Percentiles rank a stretch among this genome's conserved stretches.
phyloP scores from a whole-genome alignment of 2,329 filamentous ascomycete genomes.

The Bretziella fagacearum region DNA sequence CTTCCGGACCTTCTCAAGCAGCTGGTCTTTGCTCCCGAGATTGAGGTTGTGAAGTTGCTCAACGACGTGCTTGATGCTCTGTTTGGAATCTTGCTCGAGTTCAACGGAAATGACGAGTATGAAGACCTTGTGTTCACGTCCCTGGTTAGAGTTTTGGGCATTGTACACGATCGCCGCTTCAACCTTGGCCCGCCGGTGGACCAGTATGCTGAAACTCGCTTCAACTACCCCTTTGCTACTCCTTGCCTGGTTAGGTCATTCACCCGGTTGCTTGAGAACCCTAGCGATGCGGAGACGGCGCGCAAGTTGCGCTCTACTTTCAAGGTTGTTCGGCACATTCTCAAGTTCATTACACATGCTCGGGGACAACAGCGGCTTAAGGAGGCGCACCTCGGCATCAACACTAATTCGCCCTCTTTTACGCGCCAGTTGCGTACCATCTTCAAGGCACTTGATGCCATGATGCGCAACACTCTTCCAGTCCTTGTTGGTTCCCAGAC shows the following conservation, averaged over 20 bases:
- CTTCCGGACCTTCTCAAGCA: slow-evolving; percentile 61
- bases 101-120: slow-evolving; percentile 79
- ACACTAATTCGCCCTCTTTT: slow-evolving; percentile 53
- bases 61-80: slow-evolving; percentile 78
- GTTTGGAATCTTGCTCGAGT: slow-evolving; percentile 79
- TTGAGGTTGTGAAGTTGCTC: slow-evolving; percentile 90
- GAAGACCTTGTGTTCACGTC: slow-evolving; percentile 88
- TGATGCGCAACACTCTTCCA: slow-evolving; percentile 78
- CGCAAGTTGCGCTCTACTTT: slow-evolving; percentile 77
- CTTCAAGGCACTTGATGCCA: slow-evolving; percentile 72
- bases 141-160: slow-evolving; percentile 74
- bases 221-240: slow-evolving; percentile 86
- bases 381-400: slow-evolving; percentile 73
- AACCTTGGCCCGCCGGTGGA: slow-evolving; percentile 83
- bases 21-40: slow-evolving; percentile 85
- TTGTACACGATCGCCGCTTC: slow-evolving; percentile 86
- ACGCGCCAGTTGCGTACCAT: slow-evolving; percentile 69
- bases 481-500: slow-evolving; percentile 89
- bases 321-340: slow-evolving; percentile 82
- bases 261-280: slow-evolving; percentile 63
- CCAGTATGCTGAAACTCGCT: slow-evolving; percentile 71
- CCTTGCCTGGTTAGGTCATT: slow-evolving; percentile 78
- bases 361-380: slow-evolving; percentile 76
- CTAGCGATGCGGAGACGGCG: slow-evolving; percentile 66
- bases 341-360: slow-evolving; percentile 88